These are phyloP conservation scores for Mortierella alpina DNA, from an alignment of 192 early-diverging fungal species.

Conservation along the genomic window DNA sequence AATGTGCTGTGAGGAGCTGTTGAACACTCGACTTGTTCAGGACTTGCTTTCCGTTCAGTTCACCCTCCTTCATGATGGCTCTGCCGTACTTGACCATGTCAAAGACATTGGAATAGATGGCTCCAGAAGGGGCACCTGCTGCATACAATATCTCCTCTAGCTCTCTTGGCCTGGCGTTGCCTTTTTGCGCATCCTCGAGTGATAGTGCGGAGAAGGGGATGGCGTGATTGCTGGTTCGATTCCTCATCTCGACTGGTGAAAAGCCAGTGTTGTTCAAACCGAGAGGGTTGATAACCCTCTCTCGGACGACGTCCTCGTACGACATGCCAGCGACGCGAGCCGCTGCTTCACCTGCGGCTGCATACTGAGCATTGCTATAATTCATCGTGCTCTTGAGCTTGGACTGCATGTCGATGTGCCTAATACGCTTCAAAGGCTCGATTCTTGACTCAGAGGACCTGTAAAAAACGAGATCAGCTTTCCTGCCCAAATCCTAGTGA, in stretches of 20 bases:
- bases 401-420: not conserved
- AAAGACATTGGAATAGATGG: not conserved
- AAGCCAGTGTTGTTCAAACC: no score
- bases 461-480: not conserved
- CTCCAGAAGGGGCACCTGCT: not conserved
- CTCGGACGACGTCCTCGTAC: no score
- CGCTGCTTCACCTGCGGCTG: slow-evolving; percentile 10
- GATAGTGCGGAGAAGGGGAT: not conserved
- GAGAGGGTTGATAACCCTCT: no score
- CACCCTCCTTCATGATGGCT: not conserved
- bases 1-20: not conserved
- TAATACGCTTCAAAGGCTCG: slow-evolving; percentile 2
- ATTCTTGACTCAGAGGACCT: not conserved
- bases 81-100: not conserved
- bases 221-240: not conserved
- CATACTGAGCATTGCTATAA: slow-evolving; percentile 5
- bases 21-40: not conserved
- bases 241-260: not conserved
- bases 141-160: not conserved
- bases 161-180: not conserved
- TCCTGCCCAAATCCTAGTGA: not conserved
- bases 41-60: not conserved
- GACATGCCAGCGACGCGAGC: slow-evolving; percentile 1
- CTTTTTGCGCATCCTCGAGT: not conserved
- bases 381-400: not conserved